phyloP scores from a whole-genome alignment of 164 flowering plant genomes.

The Vitis vinifera region ASM3070453v1 NC_081818.1:26451001-26451500 shows the following conservation, averaged over 20 bases:
- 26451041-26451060: constrained; percentile 77
- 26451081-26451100: constrained; percentile 77
- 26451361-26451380: not conserved
- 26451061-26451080: constrained; percentile 92
- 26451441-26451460: too few relatives aligned
- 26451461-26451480: too few relatives aligned
- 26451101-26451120: constrained; percentile 86
- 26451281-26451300: constrained; percentile 38
- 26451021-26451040: constrained; percentile 93
- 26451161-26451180: constrained; percentile 82
- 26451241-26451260: constrained; percentile 66
- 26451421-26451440: too few relatives aligned
- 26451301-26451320: not conserved
- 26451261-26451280: constrained; percentile 40
- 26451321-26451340: not conserved
- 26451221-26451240: constrained; percentile 72
- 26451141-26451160: constrained; percentile 69
- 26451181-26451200: constrained; percentile 73
- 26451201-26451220: constrained; percentile 58
- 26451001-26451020: constrained; percentile 91
- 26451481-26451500: too few relatives aligned
- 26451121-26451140: constrained; percentile 79
- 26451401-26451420: too few relatives aligned
- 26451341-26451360: too few relatives aligned
- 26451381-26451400: not conserved